Percentiles rank a stretch among this genome's conserved stretches.
These are phyloP conservation scores for Adansonia gregorii DNA, from an alignment of 441 rosid species.

Conservation along the genomic window DNA sequence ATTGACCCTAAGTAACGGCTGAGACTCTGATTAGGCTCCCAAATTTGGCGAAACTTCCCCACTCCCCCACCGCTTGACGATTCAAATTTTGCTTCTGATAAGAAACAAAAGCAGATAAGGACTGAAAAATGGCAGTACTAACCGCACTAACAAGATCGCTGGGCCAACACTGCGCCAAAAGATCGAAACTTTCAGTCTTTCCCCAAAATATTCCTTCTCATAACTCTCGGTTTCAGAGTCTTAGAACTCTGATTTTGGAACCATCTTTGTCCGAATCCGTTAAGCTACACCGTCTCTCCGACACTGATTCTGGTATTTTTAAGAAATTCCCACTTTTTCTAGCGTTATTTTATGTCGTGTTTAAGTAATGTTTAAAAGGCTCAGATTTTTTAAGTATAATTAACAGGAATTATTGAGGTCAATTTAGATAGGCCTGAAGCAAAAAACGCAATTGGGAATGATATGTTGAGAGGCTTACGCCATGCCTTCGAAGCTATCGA, in stretches of 20 bases:
- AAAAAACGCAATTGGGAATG: constrained; percentile 78
- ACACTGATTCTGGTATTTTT: constrained; percentile 68
- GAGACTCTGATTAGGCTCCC: not conserved
- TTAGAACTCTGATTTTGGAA: constrained; percentile 69
- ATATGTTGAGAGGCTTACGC: constrained; percentile 69
- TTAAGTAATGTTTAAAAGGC: not conserved
- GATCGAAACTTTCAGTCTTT: constrained; percentile 7
- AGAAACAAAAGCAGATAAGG: not conserved
- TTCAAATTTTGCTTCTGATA: not conserved
- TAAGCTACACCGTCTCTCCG: constrained; percentile 58
- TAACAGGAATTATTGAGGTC: constrained; percentile 78
- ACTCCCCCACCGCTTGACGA: not conserved
- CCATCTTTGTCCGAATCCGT: constrained; percentile 64
- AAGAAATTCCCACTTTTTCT: not conserved
- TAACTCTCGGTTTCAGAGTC: constrained; percentile 42
- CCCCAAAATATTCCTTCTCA: constrained; percentile 18
- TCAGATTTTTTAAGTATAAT: constrained; percentile 8
- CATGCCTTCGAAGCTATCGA: constrained; percentile 55
- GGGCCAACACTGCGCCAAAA: constrained; percentile 30
- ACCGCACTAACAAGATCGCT: constrained; percentile 38
- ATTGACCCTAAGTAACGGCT: not conserved
- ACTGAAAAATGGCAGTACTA: constrained; percentile 37
- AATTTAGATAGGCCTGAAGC: constrained; percentile 66
- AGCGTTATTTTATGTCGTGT: not conserved
- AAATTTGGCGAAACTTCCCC: not conserved